Conservation (phyloP, 805 yeast species). For the Yamadazyma kitorensis region DNA sequence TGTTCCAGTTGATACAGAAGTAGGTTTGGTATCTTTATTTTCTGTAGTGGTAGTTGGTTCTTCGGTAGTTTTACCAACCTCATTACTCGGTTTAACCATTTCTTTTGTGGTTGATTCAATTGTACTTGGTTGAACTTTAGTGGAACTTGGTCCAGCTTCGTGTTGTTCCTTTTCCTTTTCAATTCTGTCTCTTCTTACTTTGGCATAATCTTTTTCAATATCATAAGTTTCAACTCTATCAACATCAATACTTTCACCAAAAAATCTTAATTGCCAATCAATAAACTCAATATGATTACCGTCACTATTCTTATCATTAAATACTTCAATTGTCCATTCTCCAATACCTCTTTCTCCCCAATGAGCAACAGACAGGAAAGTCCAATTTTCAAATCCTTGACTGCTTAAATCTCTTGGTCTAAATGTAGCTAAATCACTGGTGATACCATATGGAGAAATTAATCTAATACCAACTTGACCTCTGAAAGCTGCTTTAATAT, state of each 20-base stretch:
- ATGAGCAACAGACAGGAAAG: slow-evolving; percentile 95
- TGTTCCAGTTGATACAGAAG: slow-evolving; percentile 6
- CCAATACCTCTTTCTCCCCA: slow-evolving; percentile 90
- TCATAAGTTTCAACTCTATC: slow-evolving; percentile 57
- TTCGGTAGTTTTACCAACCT: slow-evolving; percentile 3
- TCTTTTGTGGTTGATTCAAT: slow-evolving; percentile 1
- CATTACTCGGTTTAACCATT: slow-evolving; percentile 1
- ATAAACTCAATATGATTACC: slow-evolving; percentile 38
- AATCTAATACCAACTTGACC: slow-evolving; percentile 69
- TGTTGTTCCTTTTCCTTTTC: slow-evolving; percentile 1
- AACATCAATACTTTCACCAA: slow-evolving; percentile 76
- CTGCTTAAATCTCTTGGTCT: slow-evolving; percentile 56
- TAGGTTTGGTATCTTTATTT: slow-evolving; percentile 3
- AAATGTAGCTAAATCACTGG: slow-evolving; percentile 68
- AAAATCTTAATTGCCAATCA: slow-evolving; percentile 75
- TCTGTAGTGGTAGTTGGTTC: neutral
- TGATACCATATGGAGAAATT: slow-evolving; percentile 71
- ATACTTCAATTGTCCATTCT: slow-evolving; percentile 73
- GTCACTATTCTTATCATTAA: slow-evolving; percentile 33
- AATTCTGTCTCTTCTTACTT: slow-evolving; percentile 27
- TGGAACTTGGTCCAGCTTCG: neutral
- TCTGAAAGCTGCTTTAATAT: slow-evolving; percentile 60
- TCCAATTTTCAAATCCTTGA: slow-evolving; percentile 76
- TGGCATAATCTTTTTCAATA: slow-evolving; percentile 46
- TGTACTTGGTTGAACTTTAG: neutral